Evolutionary conservation across 768 basidiomycete genomes (phyloP), one percentile per base, ranked within the genome.

Genomic region (Rhizopogon salebrosus): DNA sequence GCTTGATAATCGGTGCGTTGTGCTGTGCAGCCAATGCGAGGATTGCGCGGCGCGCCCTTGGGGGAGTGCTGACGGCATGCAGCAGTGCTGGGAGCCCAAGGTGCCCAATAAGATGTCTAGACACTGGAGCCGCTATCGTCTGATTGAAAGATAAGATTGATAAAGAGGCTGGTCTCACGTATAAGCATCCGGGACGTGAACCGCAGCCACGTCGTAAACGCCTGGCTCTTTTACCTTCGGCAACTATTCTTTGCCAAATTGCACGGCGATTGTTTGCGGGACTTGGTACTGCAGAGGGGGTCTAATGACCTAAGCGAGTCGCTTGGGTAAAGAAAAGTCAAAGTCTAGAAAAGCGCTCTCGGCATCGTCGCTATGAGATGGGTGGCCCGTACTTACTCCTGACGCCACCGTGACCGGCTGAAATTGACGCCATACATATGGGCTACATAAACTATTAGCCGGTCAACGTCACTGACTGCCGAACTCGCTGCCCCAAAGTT

Each of bases 171-270:
- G 20, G 70, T 31, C 29, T 56, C 4, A 8, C 31, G 3, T 11
- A 35, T 2, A 11, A 5, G 10, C 13, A 27, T 29, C 23, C 27
- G 7, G 23, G 43, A 54, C 20, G 8, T 29, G 10, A 34, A 31
- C 13, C 20, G 23, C 51, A 84, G 82, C 57, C 83, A 83, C 56
- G 89, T 91, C 55, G 85, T 89, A 55, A 91, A 92, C 52, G 80
- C 88, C 37, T 92, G 92, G 8, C 69, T 94, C 29, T 89, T 83
- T 68, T 89, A 87, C 68, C 77, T 91, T 9, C 82, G 88, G 23
- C 92, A 94, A 64, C 71, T 93, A 6, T 93, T 91, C 78, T 91
- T 90, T 62, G 89, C 84, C 56, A 82, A 81, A 59, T 89, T 89
- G 7, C 88, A 89, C 68, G 84, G 82, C 1, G 80, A 82, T 58